Conservation (phyloP, 164 flowering plant species). For the Vitis rotundifolia region DNA sequence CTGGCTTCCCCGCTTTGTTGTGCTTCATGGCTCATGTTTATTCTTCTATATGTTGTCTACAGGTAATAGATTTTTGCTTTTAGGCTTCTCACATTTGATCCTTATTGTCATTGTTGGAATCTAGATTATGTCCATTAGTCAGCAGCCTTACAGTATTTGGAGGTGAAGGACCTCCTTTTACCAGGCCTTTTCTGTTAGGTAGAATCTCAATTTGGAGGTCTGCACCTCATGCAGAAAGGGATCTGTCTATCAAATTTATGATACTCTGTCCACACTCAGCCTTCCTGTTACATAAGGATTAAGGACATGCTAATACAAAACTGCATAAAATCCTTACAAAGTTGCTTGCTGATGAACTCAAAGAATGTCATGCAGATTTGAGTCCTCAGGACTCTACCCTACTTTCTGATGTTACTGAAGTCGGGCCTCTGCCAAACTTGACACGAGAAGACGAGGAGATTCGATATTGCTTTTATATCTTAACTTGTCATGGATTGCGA, state of each 20-base stretch:
- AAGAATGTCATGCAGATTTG: conserved; percentile 56
- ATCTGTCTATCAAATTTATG: too few relatives aligned
- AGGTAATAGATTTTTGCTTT: conserved; percentile 40
- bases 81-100: not conserved
- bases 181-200: too few relatives aligned
- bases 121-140: not conserved
- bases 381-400: conserved; percentile 90
- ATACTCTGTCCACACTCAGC: too few relatives aligned
- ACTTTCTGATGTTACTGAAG: conserved; percentile 73
- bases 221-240: not conserved
- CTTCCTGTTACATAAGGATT: too few relatives aligned
- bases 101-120: not conserved
- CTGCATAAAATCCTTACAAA: not conserved
- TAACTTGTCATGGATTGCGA: conserved; percentile 78
- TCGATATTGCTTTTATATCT: conserved; percentile 62
- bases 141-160: too few relatives aligned
- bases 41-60: conserved; percentile 70
- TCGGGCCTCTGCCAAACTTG: conserved; percentile 65
- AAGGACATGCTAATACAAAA: too few relatives aligned
- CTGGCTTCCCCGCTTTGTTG: conserved; percentile 94
- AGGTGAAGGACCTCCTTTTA: too few relatives aligned
- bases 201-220: not conserved
- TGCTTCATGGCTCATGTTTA: conserved; percentile 90
- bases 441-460: conserved; percentile 61
- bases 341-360: conserved; percentile 8